Percentiles rank a stretch among this genome's conserved stretches.
Conservation (phyloP, 1,284 basidiomycete genomes). For the Xanthoconium separans region DNA sequence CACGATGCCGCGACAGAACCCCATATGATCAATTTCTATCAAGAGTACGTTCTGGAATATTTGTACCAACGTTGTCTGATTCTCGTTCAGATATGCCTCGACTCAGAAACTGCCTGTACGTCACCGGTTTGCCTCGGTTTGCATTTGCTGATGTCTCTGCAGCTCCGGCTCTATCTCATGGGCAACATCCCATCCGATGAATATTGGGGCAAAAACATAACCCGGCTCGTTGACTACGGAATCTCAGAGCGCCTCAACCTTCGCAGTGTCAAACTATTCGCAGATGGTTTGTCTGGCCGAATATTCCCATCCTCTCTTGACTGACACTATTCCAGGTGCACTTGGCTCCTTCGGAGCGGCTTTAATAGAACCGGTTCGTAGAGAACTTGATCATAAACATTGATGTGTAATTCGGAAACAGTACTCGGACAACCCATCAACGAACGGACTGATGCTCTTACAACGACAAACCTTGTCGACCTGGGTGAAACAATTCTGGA, state of each 20-base stretch:
- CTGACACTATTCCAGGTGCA: constrained; percentile 53
- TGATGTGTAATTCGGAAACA: constrained; percentile 11
- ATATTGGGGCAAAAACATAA: constrained; percentile 67
- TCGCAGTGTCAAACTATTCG: constrained; percentile 82
- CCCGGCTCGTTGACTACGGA: constrained; percentile 62
- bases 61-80: background rate
- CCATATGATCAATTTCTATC: constrained; percentile 63
- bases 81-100: constrained; percentile 51
- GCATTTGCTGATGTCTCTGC: background rate
- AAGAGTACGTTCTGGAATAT: constrained; percentile 43
- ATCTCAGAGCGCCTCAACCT: constrained; percentile 63
- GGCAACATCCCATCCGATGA: constrained; percentile 53
- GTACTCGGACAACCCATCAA: constrained; percentile 77
- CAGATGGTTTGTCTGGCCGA: constrained; percentile 53
- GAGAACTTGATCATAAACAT: background rate
- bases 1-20: constrained; percentile 73
- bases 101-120: constrained; percentile 63
- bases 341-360: constrained; percentile 92
- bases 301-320: background rate
- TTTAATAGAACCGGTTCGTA: constrained; percentile 62
- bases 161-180: constrained; percentile 83
- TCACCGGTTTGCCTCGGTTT: background rate
- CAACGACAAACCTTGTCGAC: constrained; percentile 51
- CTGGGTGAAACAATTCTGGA: constrained; percentile 64
- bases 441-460: constrained; percentile 67